Conservation (phyloP, 352 stramenopile genomes). For the Aphanomyces stellatus region DNA sequence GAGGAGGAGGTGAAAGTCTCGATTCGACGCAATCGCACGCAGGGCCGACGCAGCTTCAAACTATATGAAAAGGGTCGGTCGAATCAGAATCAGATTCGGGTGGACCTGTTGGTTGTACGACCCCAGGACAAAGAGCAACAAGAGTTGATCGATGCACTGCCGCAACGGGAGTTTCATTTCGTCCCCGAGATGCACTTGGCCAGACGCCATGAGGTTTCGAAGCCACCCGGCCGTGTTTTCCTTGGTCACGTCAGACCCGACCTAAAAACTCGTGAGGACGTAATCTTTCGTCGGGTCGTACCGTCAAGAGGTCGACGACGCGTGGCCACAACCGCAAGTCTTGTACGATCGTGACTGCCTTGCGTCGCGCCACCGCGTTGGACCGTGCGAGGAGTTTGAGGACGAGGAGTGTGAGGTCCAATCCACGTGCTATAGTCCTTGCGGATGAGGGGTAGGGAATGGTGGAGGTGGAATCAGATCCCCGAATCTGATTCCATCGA, state of each 20-base stretch:
- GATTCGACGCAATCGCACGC: neutral
- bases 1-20: conserved; percentile 5
- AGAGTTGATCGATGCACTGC: neutral
- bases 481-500: no score
- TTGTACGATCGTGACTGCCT: neutral
- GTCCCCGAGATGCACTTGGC: neutral
- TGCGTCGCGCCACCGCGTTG: conserved; percentile 8
- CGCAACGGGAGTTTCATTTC: neutral
- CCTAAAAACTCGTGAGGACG: neutral
- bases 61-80: no score
- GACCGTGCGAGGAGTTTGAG: conserved; percentile 14
- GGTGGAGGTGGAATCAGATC: neutral
- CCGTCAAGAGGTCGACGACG: conserved; percentile 3
- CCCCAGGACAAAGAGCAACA: neutral
- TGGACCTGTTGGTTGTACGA: conserved; percentile 8
- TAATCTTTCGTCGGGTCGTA: neutral
- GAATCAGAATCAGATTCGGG: neutral
- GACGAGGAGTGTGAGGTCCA: neutral
- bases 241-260: neutral
- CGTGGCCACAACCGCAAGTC: neutral
- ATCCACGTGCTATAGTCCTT: neutral
- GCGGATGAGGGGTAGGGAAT: neutral
- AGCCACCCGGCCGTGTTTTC: conserved; percentile 11
- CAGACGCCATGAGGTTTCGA: conserved; percentile 1
- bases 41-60: conserved; percentile 13